Evolutionary conservation across 2,329 filamentous ascomycete species (phyloP).

Genomic region (Tolypocladium cylindrosporum): DNA sequence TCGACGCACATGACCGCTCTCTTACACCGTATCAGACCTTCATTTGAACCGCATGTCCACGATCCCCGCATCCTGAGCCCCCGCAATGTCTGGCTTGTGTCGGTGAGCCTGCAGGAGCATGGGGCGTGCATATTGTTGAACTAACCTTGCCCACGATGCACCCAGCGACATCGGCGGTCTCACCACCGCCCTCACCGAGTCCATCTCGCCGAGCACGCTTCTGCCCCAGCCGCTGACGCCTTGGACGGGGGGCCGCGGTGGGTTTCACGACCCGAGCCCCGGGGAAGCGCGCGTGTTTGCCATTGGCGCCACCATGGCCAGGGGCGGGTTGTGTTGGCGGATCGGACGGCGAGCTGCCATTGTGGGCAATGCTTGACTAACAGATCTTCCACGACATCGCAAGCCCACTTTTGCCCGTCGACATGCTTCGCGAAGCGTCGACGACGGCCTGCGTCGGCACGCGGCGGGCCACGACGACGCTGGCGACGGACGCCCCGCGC

Average conservation of each 20-base stretch:
- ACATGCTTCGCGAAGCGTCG: neutral
- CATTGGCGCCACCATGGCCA: neutral
- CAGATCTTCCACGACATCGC: neutral
- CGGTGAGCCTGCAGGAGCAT: neutral
- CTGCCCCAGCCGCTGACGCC: too few relatives aligned
- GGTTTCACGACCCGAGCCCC: neutral
- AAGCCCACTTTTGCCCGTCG: constrained; percentile 5
- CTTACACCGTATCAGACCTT: neutral
- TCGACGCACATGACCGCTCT: neutral
- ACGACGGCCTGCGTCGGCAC: constrained; percentile 9
- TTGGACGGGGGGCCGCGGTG: too few relatives aligned
- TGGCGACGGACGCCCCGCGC: neutral
- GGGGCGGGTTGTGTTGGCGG: neutral
- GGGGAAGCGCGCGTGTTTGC: neutral
- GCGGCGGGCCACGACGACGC: constrained; percentile 1
- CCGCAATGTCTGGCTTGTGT: neutral
- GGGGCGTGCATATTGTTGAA: neutral
- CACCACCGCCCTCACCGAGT: neutral
- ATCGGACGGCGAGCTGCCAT: neutral
- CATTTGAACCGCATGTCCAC: neutral
- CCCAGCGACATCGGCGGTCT: neutral
- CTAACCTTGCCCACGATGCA: neutral
- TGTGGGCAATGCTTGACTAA: neutral
- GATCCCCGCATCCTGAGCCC: neutral
- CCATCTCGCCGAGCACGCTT: too few relatives aligned